Evolutionary conservation across 1,284 basidiomycete genomes (phyloP), one percentile per base, ranked within the genome.

Genomic region (Ustilago sp.): DNA sequence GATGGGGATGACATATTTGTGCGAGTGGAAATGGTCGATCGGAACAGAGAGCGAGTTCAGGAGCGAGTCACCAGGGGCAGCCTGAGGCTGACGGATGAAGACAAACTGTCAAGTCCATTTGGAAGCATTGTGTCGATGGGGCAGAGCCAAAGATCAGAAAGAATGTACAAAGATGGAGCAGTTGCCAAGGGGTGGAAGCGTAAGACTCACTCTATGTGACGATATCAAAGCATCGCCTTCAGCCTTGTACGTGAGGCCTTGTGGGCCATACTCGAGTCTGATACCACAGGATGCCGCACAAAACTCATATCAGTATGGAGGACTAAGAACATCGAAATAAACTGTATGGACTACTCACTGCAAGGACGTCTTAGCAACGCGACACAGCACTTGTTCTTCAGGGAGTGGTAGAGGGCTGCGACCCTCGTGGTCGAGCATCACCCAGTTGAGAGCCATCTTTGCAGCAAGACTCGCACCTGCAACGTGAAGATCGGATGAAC

Each of bases 361-460:
- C 53, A 75, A 35, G 6, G 74, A 80, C 7, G 61, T 43, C 43
- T 68, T 74, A 38, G 52, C 36, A 6, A 78, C 73, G 3, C 61
- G 58, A 41, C 55, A 65, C 4, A 78, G 62, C 43, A 81, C 55
- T 43, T 71, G 51, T 59, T 82, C 81, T 11, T 76, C 67, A 32
- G 78, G 77, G 9, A 82, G 73, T 31, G 81, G 81, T 13, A 81
- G 55, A 3, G 81, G 81, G 32, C 58, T 62, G 48, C 60, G 65
- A 39, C 76, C 76, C 4, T 61, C 51, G n/a, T 64, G 60, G 53
- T 64, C 77, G 43, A 80, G 71, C 74, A 77, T 79, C 8, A 78
- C 81, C 81, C 81, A 82, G 57, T 82, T 82, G 57, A 82, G 68
- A 23, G 81, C 79, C 80, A 82, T 82, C 11, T 23, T 63, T 8